phyloP scores from a whole-genome alignment of 2,329 filamentous ascomycete genomes.

The Monilinia aucupariae region DNA sequence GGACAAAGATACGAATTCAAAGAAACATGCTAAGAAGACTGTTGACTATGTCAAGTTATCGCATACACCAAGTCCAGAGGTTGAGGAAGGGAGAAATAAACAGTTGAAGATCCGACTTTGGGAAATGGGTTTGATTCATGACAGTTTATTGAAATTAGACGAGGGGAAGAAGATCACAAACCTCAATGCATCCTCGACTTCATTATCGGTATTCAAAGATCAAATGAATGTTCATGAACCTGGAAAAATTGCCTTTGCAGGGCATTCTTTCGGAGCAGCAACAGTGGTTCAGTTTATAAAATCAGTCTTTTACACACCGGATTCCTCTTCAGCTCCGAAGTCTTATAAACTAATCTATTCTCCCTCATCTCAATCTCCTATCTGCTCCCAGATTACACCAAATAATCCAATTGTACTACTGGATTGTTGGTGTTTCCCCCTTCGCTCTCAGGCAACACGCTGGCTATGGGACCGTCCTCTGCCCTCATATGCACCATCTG shows the following conservation, averaged over 20 bases:
- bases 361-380: conserved; percentile 49
- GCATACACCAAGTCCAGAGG: conserved; percentile 59
- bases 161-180: conserved; percentile 46
- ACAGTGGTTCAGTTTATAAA: conserved; percentile 74
- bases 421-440: conserved; percentile 75
- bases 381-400: conserved; percentile 63
- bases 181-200: conserved; percentile 44
- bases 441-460: conserved; percentile 56
- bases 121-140: conserved; percentile 69
- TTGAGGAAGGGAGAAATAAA: conserved; percentile 61
- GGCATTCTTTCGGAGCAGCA: conserved; percentile 76
- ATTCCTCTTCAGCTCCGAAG: conserved; percentile 41
- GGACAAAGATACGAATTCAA: conserved; percentile 27
- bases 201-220: conserved; percentile 55
- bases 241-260: conserved; percentile 67
- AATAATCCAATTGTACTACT: conserved; percentile 62
- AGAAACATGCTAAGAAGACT: conserved; percentile 32
- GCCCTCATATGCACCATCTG: conserved; percentile 55
- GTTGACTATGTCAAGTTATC: conserved; percentile 46
- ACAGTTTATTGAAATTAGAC: conserved; percentile 63
- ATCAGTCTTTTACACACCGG: conserved; percentile 61
- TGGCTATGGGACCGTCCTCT: conserved; percentile 68
- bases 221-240: conserved; percentile 63
- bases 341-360: conserved; percentile 55
- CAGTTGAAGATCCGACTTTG: conserved; percentile 72